These are phyloP conservation scores for Globisporangium takayamanum DNA, from an alignment of 352 stramenopile species.

Conservation along the genomic window DNA sequence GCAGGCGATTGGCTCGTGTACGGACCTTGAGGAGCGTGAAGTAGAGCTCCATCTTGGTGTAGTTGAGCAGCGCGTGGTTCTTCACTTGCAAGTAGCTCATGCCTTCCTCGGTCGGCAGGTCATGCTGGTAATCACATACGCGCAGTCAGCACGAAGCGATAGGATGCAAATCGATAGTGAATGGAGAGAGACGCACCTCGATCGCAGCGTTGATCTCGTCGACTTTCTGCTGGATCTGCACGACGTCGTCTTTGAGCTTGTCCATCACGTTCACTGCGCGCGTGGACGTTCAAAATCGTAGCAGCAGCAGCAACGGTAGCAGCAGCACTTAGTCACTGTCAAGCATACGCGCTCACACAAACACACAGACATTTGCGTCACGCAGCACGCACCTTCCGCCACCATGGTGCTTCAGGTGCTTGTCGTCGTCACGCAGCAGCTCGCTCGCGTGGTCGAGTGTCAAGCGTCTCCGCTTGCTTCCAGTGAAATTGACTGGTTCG, in stretches of 20 bases:
- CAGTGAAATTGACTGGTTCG: not conserved
- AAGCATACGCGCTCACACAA: not conserved
- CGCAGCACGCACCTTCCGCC: constrained; percentile 27
- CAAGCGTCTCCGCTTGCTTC: not conserved
- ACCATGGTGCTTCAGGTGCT: constrained; percentile 17
- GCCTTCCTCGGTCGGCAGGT: constrained; percentile 50
- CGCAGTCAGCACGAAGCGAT: not conserved
- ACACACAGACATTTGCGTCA: not conserved
- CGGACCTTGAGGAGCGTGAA: constrained; percentile 73
- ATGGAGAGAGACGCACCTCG: constrained; percentile 22
- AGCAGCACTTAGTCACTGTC: not conserved
- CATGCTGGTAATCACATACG: constrained; percentile 24
- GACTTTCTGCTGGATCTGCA: constrained; percentile 55
- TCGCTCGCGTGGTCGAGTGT: not conserved
- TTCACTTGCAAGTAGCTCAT: constrained; percentile 85
- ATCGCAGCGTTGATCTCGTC: constrained; percentile 30
- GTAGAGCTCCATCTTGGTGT: constrained; percentile 86
- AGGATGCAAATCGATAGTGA: not conserved
- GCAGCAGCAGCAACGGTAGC: not conserved
- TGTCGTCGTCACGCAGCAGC: not conserved
- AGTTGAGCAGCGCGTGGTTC: constrained; percentile 81
- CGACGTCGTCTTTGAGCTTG: constrained; percentile 47
- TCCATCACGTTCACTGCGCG: constrained; percentile 36
- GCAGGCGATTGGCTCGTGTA: not conserved
- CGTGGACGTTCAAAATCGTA: not conserved